Evolutionary conservation across 106 monocot genomes (phyloP), one percentile per base, ranked within the genome.

Genomic region (Dendrobium huoshanense): DNA sequence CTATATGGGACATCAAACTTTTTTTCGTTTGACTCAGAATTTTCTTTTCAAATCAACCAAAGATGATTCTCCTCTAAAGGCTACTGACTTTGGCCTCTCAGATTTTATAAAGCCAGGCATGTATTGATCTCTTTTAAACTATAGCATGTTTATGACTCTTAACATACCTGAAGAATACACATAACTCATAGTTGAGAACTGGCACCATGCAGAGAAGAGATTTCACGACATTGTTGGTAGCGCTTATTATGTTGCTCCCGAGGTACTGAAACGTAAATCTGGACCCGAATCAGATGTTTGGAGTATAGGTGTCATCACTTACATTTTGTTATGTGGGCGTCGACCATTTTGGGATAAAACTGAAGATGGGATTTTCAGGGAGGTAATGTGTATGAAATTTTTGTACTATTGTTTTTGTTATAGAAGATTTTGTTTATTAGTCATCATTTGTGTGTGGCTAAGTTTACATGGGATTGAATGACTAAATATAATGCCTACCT

Each of bases 261-360:
- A 96, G 82, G 96, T 96, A 42, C 68, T 96, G 70, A 94, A 89
- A 75, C 90, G 94, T 4, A 90, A 79, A 75, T 96, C 96, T 41
- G 96, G 96, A 3, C 96, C 96, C 43, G 96, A 94, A 73, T 96
- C 96, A 33, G 96, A 96, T 88, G 96, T 88, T 72, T 96, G 96
- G 96, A 96, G 96, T 77, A 94, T 96, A 79, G 96, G 96, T 17
- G 96, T 96, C n/a, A 96, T 96, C 75, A 96, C 96, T 3, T 96
- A 96, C 77, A 96, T 96, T 82, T 87, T 96, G 73, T 91, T 96
- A 24, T 94, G 96, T 85, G 96, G 96, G 75, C 85, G 87, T 33
- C 90, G 96, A 0, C 96, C 96, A 22, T 96, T 96, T 92, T 96
- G 96, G 96, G 94, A 94, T 87, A 90, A 83, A 84, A 96, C 96